These are phyloP conservation scores for Septoria petroselini DNA, from an alignment of 2,329 filamentous ascomycete genomes.

Conservation along the genomic window DNA sequence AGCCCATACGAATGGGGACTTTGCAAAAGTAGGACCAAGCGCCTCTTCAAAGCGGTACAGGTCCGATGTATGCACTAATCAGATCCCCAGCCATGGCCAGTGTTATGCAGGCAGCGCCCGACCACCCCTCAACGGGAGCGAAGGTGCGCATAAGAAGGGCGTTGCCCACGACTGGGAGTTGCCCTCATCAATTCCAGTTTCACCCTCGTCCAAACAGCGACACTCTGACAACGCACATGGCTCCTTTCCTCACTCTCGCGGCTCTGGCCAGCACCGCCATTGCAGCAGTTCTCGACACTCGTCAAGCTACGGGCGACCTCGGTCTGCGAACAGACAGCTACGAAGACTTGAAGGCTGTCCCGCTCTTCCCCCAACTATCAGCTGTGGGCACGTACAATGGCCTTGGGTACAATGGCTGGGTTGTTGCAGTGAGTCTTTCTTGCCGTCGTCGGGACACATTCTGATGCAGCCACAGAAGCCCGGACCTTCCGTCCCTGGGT, in stretches of 20 bases:
- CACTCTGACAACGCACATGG: neutral
- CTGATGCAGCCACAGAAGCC: no score
- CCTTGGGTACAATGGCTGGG: neutral
- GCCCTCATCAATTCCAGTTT: no score
- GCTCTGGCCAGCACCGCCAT: neutral
- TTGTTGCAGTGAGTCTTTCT: neutral
- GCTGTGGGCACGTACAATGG: neutral
- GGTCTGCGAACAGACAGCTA: neutral
- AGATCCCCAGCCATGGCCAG: no score
- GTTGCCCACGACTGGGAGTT: neutral
- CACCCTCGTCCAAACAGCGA: no score
- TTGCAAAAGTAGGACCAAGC: no score
- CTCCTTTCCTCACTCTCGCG: neutral
- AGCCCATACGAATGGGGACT: no score
- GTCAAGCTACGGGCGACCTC: neutral
- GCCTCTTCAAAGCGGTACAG: no score
- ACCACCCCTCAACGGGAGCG: no score
- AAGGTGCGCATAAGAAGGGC: neutral
- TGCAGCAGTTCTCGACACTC: neutral
- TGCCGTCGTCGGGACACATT: no score
- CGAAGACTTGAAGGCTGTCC: neutral
- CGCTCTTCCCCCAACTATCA: neutral
- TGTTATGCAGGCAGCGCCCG: no score
- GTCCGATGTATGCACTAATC: neutral
- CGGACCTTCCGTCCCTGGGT: neutral